phyloP scores from a whole-genome alignment of 805 yeast species.

The Yamadazyma nakazawae region DNA sequence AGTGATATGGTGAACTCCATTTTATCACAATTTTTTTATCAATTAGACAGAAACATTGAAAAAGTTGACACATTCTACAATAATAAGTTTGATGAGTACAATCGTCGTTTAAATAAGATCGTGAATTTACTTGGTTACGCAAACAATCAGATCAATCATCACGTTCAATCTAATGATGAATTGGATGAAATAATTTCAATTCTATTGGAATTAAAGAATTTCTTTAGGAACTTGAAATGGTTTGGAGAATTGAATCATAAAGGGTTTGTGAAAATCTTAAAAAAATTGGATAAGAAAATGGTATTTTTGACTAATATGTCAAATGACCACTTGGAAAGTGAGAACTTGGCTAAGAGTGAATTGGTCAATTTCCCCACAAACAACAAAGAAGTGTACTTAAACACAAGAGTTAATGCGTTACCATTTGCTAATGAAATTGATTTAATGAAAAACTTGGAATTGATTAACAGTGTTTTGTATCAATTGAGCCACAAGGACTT shows the following conservation, averaged over 20 bases:
- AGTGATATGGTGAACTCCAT: slow-evolving; percentile 39
- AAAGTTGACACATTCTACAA: slow-evolving; percentile 77
- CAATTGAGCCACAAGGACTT: slow-evolving; percentile 41
- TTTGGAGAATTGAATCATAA: slow-evolving; percentile 88
- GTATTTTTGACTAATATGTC: slow-evolving; percentile 19
- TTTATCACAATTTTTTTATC: slow-evolving; percentile 67
- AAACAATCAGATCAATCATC: slow-evolving; percentile 22
- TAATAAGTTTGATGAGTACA: slow-evolving; percentile 69
- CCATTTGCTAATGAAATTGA: slow-evolving; percentile 75
- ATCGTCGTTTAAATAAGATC: slow-evolving; percentile 56
- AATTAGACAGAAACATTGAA: slow-evolving; percentile 78
- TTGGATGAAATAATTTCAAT: slow-evolving; percentile 45
- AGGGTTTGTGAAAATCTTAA: slow-evolving; percentile 84
- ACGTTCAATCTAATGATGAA: slow-evolving; percentile 38
- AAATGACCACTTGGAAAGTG: slow-evolving; percentile 11
- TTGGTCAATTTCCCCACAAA: slow-evolving; percentile 24
- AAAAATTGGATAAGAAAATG: slow-evolving; percentile 82
- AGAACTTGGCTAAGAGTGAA: neutral
- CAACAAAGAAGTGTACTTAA: slow-evolving; percentile 43
- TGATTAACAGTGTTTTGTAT: slow-evolving; percentile 51
- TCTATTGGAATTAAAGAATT: slow-evolving; percentile 69
- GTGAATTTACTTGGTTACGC: slow-evolving; percentile 33
- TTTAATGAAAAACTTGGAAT: slow-evolving; percentile 49
- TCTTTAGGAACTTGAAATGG: slow-evolving; percentile 85
- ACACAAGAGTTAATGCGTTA: slow-evolving; percentile 66